A percentile compares a stretch with the other conserved stretches of the same genome.
Conservation (phyloP, 331 rosid species). For the Acacia pycnantha region DNA sequence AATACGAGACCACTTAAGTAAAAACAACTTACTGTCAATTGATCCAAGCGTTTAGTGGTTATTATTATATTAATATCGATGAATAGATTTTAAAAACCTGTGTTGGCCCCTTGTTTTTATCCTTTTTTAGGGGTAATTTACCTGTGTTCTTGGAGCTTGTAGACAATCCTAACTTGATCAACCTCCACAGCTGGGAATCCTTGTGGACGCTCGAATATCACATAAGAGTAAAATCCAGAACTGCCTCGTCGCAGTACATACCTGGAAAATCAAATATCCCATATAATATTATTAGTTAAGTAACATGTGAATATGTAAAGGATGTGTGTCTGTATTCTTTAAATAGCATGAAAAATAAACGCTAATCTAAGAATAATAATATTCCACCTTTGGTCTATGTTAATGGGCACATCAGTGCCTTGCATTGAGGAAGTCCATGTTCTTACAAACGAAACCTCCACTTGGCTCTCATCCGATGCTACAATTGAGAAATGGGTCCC, state of each 20-base stretch:
- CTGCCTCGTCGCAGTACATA: slow-evolving; percentile 54
- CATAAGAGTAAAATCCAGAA: slow-evolving; percentile 73
- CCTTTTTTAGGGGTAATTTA: not conserved
- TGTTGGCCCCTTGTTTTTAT: not conserved
- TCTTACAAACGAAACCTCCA: slow-evolving; percentile 68
- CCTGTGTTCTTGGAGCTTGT: slow-evolving; percentile 56
- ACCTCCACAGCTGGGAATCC: slow-evolving; percentile 59
- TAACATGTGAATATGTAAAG: not conserved
- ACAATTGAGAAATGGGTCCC: slow-evolving; percentile 53
- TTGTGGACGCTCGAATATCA: slow-evolving; percentile 56
- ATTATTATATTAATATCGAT: too few species aligned
- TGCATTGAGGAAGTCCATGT: slow-evolving; percentile 47
- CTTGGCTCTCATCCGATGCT: slow-evolving; percentile 33
- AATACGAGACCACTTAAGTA: too few species aligned
- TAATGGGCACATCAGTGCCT: slow-evolving; percentile 45
- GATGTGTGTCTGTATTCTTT: not conserved
- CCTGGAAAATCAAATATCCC: slow-evolving; percentile 35
- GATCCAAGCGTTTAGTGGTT: too few species aligned
- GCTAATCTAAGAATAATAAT: not conserved
- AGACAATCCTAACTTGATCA: slow-evolving; percentile 65
- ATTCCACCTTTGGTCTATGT: slow-evolving; percentile 68
- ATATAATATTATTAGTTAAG: not conserved
- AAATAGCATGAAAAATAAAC: not conserved
- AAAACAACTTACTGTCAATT: too few species aligned
- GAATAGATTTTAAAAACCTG: not conserved